Percentiles rank a stretch among this genome's conserved stretches.
Conservation (phyloP, 495 filamentous ascomycete genomes). For the Xylaria grammica region DNA sequence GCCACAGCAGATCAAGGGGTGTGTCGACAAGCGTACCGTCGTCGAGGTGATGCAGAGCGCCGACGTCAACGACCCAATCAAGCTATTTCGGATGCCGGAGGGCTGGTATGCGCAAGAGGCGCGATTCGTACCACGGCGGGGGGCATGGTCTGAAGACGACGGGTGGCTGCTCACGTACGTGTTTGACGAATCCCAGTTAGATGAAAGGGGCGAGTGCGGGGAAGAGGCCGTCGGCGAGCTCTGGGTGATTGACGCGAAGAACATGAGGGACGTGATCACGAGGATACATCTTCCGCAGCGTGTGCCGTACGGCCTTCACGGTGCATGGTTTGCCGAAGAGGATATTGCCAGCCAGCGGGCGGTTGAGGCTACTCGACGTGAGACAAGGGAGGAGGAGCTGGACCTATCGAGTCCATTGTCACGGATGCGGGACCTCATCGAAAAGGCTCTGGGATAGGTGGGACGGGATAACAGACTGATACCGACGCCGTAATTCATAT, state of each 20-base stretch:
- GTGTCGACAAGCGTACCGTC: conserved; percentile 59
- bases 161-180: conserved; percentile 67
- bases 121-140: conserved; percentile 59
- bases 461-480: background rate
- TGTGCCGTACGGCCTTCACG: conserved; percentile 71
- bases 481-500: too few species aligned
- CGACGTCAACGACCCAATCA: conserved; percentile 37
- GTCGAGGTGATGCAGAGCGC: conserved; percentile 47
- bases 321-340: conserved; percentile 65
- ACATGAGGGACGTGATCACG: conserved; percentile 61
- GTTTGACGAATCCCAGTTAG: conserved; percentile 60
- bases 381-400: conserved; percentile 21
- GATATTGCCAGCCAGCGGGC: conserved; percentile 52
- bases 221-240: conserved; percentile 58
- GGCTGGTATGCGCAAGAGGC: conserved; percentile 69
- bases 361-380: conserved; percentile 26
- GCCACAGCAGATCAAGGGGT: conserved; percentile 55
- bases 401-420: conserved; percentile 27
- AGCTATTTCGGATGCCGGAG: conserved; percentile 40
- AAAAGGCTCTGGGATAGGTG: conserved; percentile 27
- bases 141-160: conserved; percentile 55
- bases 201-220: conserved; percentile 46
- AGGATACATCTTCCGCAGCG: conserved; percentile 62
- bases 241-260: conserved; percentile 67
- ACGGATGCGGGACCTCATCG: conserved; percentile 24